Evolutionary conservation across 2,329 filamentous ascomycete genomes (phyloP).

Genomic region (Fusarium cyanostomum): DNA sequence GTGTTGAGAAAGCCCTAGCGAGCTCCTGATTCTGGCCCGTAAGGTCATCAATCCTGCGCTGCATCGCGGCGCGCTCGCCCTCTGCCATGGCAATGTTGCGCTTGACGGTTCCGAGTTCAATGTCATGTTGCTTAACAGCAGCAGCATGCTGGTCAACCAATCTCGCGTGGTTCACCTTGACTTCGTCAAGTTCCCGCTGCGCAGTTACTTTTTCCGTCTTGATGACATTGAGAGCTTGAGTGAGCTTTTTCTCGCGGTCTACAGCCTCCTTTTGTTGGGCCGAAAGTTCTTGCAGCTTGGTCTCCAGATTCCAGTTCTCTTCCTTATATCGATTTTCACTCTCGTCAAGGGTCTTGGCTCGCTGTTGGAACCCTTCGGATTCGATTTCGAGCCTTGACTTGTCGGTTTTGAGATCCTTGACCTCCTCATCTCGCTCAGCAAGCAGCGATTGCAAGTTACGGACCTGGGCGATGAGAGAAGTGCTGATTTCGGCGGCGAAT

Average conservation of each 20-base stretch:
- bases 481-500: conserved; percentile 98
- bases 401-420: conserved; percentile 78
- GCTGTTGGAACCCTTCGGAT: conserved; percentile 79
- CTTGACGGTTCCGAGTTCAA: conserved; percentile 85
- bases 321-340: conserved; percentile 97
- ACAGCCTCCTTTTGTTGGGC: conserved; percentile 77
- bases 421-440: conserved; percentile 85
- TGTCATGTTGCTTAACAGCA: conserved; percentile 83
- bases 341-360: conserved; percentile 85
- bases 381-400: conserved; percentile 85
- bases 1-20: conserved; percentile 81
- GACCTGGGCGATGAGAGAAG: conserved; percentile 91
- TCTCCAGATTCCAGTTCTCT: conserved; percentile 98
- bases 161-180: conserved; percentile 81
- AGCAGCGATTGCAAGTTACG: conserved; percentile 87
- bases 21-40: conserved; percentile 91
- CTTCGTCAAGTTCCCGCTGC: conserved; percentile 90
- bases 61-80: conserved; percentile 78
- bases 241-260: conserved; percentile 85
- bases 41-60: conserved; percentile 88
- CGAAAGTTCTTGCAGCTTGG: conserved; percentile 85
- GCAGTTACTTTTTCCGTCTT: conserved; percentile 79
- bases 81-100: conserved; percentile 82
- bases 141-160: conserved; percentile 82
- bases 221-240: conserved; percentile 73